These are phyloP conservation scores for Stemphylium vesicarium DNA, from an alignment of 2,329 filamentous ascomycete genomes.

Conservation along the genomic window DNA sequence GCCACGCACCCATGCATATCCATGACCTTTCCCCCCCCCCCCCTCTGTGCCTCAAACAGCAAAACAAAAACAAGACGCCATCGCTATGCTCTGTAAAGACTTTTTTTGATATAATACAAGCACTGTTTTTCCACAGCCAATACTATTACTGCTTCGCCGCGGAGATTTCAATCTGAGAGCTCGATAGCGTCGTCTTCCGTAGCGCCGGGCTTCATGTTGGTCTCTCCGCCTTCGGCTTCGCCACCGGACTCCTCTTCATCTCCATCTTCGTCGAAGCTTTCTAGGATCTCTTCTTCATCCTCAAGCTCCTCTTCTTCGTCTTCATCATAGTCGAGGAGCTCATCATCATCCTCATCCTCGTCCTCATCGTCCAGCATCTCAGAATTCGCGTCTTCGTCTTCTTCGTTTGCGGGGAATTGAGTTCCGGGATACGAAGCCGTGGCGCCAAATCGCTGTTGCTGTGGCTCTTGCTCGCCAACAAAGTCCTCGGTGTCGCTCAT, in stretches of 20 bases:
- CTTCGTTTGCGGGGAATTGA: constrained; percentile 4
- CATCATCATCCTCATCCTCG: neutral
- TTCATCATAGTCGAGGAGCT: constrained; percentile 8
- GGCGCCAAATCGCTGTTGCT: constrained; percentile 1
- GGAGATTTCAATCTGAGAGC: constrained; percentile 34
- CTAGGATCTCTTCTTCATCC: constrained; percentile 12
- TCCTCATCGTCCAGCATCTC: constrained; percentile 20
- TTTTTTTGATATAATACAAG: neutral
- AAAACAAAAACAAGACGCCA: constrained; percentile 1
- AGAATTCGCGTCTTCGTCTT: constrained; percentile 21
- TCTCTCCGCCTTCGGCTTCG: constrained; percentile 7
- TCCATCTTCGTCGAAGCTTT: constrained; percentile 23
- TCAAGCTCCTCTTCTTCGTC: constrained; percentile 1
- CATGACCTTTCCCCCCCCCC: neutral
- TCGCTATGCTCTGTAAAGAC: constrained; percentile 4
- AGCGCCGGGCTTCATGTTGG: constrained; percentile 20
- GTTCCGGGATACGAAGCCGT: neutral
- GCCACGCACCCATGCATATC: neutral
- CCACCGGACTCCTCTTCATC: constrained; percentile 17
- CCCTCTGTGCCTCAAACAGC: neutral
- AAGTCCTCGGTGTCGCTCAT: constrained; percentile 21
- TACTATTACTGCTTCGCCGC: neutral
- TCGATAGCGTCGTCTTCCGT: constrained; percentile 46
- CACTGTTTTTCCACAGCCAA: neutral
- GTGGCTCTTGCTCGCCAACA: constrained; percentile 2